A percentile compares a stretch with the other conserved stretches of the same genome.
Evolutionary conservation across 1,284 basidiomycete species (phyloP).

Genomic region (Mycena sp.): DNA sequence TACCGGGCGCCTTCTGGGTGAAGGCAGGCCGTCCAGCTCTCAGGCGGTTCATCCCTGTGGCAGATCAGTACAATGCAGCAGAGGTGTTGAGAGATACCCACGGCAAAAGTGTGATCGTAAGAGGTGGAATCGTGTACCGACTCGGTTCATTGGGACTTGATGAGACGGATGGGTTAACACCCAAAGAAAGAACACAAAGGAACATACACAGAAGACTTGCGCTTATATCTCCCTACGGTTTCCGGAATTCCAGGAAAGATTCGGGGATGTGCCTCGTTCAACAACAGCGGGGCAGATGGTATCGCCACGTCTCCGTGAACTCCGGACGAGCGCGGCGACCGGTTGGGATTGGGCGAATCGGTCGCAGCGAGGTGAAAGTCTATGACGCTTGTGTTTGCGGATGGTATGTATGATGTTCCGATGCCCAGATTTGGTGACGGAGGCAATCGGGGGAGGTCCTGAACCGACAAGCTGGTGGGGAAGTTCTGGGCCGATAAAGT

Average conservation of each 20-base stretch:
- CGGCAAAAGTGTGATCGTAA: not conserved
- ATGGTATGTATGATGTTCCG: not conserved
- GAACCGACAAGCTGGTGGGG: slow-evolving; percentile 4
- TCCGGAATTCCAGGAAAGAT: slow-evolving; percentile 10
- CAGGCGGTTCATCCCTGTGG: not conserved
- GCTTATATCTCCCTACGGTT: slow-evolving; percentile 11
- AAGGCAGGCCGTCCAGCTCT: slow-evolving; percentile 3
- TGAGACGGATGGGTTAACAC: not conserved
- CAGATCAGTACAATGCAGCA: not conserved
- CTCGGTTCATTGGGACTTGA: slow-evolving; percentile 3
- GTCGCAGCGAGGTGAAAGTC: not conserved
- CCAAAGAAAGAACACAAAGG: not conserved
- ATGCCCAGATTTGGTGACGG: slow-evolving; percentile 1
- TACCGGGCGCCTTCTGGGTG: slow-evolving; percentile 24
- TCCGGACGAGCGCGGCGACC: too few relatives aligned
- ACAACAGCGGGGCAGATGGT: not conserved
- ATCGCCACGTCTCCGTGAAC: too few relatives aligned
- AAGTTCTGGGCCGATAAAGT: not conserved
- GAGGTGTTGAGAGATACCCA: not conserved
- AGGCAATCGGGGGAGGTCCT: not conserved
- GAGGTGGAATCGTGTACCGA: slow-evolving; percentile 5
- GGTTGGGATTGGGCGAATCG: too few relatives aligned
- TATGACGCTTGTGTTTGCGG: not conserved
- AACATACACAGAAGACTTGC: slow-evolving; percentile 6
- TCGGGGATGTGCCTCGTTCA: slow-evolving; percentile 8